Base-by-base conservation (phyloP, 345 rosid species). In the Brassica rapa region DNA sequence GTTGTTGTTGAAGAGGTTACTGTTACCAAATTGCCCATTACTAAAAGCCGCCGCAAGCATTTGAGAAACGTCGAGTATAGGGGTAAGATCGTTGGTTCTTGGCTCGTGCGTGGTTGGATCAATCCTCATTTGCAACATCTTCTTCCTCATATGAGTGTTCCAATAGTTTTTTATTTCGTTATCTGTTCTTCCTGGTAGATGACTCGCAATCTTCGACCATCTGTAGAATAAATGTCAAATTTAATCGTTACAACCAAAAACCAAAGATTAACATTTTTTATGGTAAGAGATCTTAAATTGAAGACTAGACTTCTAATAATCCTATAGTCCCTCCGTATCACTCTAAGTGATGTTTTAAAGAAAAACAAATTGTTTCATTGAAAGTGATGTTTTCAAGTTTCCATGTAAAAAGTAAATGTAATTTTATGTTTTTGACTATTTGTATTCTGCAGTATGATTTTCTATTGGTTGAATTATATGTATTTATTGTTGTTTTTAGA, bases 151-250 rank as follows among this genome's bases (percentile, higher is more conserved):
- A 53, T 87, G 91, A 3, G 96, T 91, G 81, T 93, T 93, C 98
- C 98, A 93, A 30, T 81, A 87, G 82, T 92, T 93, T 84, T 91
- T 93, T 7, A 93, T 91, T 59, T 93, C 97, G 41, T 93, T 93
- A 72, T 93, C 98, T 0, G 98, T 93, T 53, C 97, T 71, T 43
- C 98, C 96, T 0, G 94, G 97, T 39, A 93, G 88, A 85, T 87
- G 87, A 14, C 83, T 71, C 49, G 98, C 97, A 64, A 93, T 93
- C 60, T 81, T 88, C 3, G 98, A 89, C 98, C 98, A 91, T 88
- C 98, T 93, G 3, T 70, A 3, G 51, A 61, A 6, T 5, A 76
- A 70, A 25, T 24, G 46, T 37, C 0, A 6, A 43, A 43, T 32
- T 43, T 57, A 14, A 30, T 23, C 62, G 46, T 57, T 67, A 60